Evolutionary conservation across 2,329 filamentous ascomycete species (phyloP).

Genomic region (Achaetomium macrosporum): DNA sequence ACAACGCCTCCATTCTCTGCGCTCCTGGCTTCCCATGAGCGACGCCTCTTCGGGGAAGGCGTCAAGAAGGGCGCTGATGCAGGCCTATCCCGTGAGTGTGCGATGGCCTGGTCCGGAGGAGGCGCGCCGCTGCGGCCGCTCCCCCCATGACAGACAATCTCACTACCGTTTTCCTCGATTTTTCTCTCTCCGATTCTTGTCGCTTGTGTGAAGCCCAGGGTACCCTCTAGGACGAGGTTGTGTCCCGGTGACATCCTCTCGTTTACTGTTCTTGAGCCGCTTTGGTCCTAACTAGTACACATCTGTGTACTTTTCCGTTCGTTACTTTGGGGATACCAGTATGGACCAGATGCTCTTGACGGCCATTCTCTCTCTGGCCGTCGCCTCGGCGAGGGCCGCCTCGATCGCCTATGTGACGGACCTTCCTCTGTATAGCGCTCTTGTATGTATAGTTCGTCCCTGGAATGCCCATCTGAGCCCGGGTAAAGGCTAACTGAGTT

Average conservation of each 20-base stretch:
- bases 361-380: constrained; percentile 6
- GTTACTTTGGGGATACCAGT: constrained; percentile 1
- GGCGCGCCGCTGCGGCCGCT: background rate
- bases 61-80: too few relatives aligned
- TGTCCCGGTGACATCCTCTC: constrained; percentile 7
- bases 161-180: background rate
- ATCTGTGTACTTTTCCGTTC: background rate
- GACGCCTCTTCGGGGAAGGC: too few relatives aligned
- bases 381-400: constrained; percentile 13
- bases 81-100: too few relatives aligned
- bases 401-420: constrained; percentile 42
- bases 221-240: background rate
- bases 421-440: constrained; percentile 35
- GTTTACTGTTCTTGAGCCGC: background rate
- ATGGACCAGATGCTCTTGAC: constrained; percentile 16
- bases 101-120: background rate
- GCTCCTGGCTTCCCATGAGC: too few relatives aligned
- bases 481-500: constrained; percentile 1
- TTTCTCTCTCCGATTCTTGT: background rate
- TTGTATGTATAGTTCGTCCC: constrained; percentile 29
- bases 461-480: background rate
- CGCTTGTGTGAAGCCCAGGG: background rate
- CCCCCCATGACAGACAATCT: background rate
- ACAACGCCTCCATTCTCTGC: constrained; percentile 7
- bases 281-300: background rate